These are phyloP conservation scores for Boletus reticulatus DNA, from an alignment of 768 basidiomycete genomes.

Conservation along the genomic window DNA sequence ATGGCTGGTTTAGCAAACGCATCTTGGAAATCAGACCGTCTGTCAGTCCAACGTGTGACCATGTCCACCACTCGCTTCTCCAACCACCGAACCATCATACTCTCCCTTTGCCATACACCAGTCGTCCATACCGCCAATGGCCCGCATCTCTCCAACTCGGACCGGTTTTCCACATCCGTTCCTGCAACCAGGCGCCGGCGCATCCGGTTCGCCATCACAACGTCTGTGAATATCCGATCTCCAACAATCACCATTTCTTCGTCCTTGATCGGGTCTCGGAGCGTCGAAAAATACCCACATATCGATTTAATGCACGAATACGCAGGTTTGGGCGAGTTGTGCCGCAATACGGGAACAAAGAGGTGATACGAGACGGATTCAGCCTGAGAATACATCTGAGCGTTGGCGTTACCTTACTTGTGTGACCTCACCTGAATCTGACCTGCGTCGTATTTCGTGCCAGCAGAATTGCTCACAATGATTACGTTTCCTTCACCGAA, in stretches of 20 bases:
- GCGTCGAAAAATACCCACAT: constrained; percentile 69
- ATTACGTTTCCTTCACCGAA: constrained; percentile 82
- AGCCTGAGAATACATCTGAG: constrained; percentile 48
- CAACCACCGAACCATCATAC: constrained; percentile 56
- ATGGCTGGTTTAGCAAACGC: neutral
- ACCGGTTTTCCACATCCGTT: neutral
- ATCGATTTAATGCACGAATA: constrained; percentile 73
- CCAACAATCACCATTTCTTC: constrained; percentile 81
- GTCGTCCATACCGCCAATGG: constrained; percentile 72
- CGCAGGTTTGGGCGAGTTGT: constrained; percentile 75
- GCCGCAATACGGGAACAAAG: constrained; percentile 78
- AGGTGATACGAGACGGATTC: constrained; percentile 82
- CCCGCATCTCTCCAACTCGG: constrained; percentile 28
- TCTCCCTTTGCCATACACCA: constrained; percentile 66
- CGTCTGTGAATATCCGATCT: constrained; percentile 90
- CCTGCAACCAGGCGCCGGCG: constrained; percentile 3
- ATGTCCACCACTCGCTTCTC: constrained; percentile 51
- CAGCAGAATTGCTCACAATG: constrained; percentile 94
- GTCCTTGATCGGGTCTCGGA: constrained; percentile 51
- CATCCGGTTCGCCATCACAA: constrained; percentile 83
- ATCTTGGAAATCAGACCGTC: neutral
- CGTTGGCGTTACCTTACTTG: neutral
- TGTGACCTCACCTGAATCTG: constrained; percentile 66
- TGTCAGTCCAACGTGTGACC: constrained; percentile 40
- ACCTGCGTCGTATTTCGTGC: constrained; percentile 72